Base-by-base conservation (phyloP, 2,329 filamentous ascomycete species). In the Cladophialophora psammophila region DNA sequence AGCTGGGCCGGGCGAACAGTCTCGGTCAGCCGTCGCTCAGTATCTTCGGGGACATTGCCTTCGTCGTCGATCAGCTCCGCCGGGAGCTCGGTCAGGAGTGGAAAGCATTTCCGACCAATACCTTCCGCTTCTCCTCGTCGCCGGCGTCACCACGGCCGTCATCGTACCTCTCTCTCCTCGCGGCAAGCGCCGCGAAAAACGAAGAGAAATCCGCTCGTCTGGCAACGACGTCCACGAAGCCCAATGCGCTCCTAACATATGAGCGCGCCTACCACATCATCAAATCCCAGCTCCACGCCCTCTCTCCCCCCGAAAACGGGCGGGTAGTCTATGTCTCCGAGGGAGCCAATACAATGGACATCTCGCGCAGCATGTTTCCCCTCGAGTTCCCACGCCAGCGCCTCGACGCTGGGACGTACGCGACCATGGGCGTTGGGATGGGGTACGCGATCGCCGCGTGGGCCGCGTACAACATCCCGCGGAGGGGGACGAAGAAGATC, bases 261-360 rank as follows among this genome's bases (percentile, higher is more conserved):
- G 80, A 82, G 38, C 80, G 80, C 57, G 82, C 81, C 2, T 87
- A 86, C 73, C 79, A 83, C 56, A 76, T 85, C 56, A 85, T 88
- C 72, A 86, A 83, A 69, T 73, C 76, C 2, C 80, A 80, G 2
- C 76, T 88, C 8, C 80, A 86, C 69, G 72, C 69, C 3, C 72
- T 84, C 35, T 84, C 79, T 0, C 82, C 79, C 12, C 79, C 79
- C 0, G 77, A 79, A 48, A 75, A 83, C 12, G 84, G 82, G 26
- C 76, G 79, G 52, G 80, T 87, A 31, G 82, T 87, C 26, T 87
- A 87, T 68, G 78, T 87, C 40, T 85, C 84, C 0, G 85, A 88
- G 76, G 85, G 86, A 6, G 84, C 86, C 8, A 87, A 87, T 72
- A 86, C 85, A 6, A 88, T 87, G 86, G 86, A 88, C 70, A 87